Conservation (phyloP, 2,329 filamentous ascomycete species). For the Monilinia polystroma region DNA sequence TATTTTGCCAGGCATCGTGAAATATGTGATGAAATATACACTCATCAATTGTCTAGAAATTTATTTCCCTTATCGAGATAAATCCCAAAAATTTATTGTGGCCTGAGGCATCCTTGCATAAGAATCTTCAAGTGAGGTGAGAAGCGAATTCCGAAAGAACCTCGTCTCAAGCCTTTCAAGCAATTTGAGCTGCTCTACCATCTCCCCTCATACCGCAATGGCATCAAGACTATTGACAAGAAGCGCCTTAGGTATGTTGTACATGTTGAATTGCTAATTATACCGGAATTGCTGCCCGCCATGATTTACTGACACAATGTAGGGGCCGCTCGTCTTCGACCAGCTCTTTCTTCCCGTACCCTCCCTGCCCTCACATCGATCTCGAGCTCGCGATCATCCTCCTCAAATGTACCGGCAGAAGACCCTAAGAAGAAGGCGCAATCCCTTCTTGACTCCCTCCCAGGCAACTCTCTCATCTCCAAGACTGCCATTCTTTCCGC, state of each 20-base stretch:
- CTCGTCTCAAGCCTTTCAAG: constrained; percentile 34
- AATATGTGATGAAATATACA: background rate
- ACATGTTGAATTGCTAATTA: constrained; percentile 15
- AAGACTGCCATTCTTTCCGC: constrained; percentile 98
- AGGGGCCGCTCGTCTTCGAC: constrained; percentile 84
- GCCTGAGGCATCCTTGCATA: constrained; percentile 7
- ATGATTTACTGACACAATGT: constrained; percentile 45
- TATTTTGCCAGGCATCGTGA: constrained; percentile 36
- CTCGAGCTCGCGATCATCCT: constrained; percentile 63
- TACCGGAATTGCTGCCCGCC: constrained; percentile 31
- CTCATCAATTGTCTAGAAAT: constrained; percentile 8
- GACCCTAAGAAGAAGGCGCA: constrained; percentile 97
- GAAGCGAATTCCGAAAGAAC: constrained; percentile 33
- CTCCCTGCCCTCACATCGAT: constrained; percentile 72
- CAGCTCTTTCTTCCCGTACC: constrained; percentile 71
- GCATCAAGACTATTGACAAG: constrained; percentile 88
- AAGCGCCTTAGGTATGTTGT: constrained; percentile 86
- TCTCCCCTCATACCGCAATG: constrained; percentile 73
- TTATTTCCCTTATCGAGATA: constrained; percentile 22
- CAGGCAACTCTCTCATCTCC: constrained; percentile 86
- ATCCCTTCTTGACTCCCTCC: constrained; percentile 89
- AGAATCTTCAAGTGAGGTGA: constrained; percentile 21
- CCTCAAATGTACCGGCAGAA: constrained; percentile 76
- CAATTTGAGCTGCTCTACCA: constrained; percentile 43
- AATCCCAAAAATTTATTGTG: constrained; percentile 20